Base-by-base conservation (phyloP, 495 filamentous ascomycete species). In the Umbilicaria muhlenbergii region DNA sequence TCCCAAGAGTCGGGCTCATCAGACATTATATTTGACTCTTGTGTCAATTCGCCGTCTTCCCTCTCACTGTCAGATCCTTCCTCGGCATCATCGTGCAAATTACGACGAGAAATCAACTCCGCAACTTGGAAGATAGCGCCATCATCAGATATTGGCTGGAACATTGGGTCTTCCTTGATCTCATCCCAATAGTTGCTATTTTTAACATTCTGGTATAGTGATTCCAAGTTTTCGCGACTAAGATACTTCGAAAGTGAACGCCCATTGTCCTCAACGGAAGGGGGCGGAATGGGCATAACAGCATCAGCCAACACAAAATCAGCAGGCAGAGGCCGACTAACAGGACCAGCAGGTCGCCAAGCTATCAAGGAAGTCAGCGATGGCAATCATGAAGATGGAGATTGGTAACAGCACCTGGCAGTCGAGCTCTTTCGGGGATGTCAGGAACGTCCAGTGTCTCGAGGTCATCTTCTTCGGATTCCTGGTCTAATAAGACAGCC, bases 231-330 rank as follows among this genome's bases (percentile, higher is more conserved):
- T 12, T 34, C 36, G 32, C 19, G 18, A 13, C 16, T 34, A 10
- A 42, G 33, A 38, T 54, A 54, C 36, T 54, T 54, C 11, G 51
- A 54, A 32, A 41, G 39, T 33, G 47, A 53, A 12, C 36, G 28
- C 18, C 50, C 53, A n/a, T 51, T 16, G 24, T 45, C 36, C 28
- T 51, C 47, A 11, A 44, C 43, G 11, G 33, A 31, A 2, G 52
- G 53, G n/a, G 41, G 36, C 3, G 53, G 34, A 13, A 56, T 45
- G 15, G 53, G 53, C n/a, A 38, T 43, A 21, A 56, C 12, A 13
- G 53, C 51, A 39, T 56, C 53, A 32, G 53, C 53, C 14, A 56
- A 45, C 13, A 53, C 36, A 19, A 44, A 56, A 14, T 56, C 53
- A 35, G 44, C 38, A 16, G 53, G 53, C 3, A 56, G 17, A 28